Base-by-base conservation (phyloP, 805 yeast species). In the Blastobotrys peoriensis region DNA sequence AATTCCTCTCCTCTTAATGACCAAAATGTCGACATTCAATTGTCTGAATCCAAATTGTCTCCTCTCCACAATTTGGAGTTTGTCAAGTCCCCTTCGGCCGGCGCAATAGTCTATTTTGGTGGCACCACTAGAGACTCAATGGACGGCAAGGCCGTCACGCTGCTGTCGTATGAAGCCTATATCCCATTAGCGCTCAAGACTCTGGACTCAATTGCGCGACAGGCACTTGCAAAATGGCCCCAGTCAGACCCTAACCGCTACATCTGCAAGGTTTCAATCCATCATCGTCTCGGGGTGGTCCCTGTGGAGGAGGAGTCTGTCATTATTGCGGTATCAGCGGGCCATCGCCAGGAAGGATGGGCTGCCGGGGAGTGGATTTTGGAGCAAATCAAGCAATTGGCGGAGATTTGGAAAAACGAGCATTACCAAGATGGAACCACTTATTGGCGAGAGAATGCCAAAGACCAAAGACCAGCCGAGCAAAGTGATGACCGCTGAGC, bases 371-470 rank as follows among this genome's bases (percentile, higher is more conserved):
- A 62, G 41, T 65, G 70, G 69, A 57, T 71, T 0, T 52, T 75
- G 15, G 78, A 75, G 44, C 58, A 59, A 38, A 66, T 75, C 30
- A 75, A 75, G 55, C 62, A 57, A 41, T 52, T 53, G 2, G 72
- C 64, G 3, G 80, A 75, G 52, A 72, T 75, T 16, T 75, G 80
- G 80, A 75, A 75, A 51, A 59, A 60, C 34, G 80, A 75, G 51
- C 56, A 58, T 16, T 75, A 69, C 47, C 52, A 38, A 0, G 74
- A 71, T 52, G 77, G 75, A 1, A 37, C 62, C 1, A 45, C 57
- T 1, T 36, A 47, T n/a, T 75, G 78, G 78, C 70, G 70, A 40
- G 64, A 64, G 41, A 71, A 72, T 48, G 48, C 37, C 28, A 8
- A 25, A 8, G 30, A 25, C 13, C 30, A 25, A 25, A 25, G 30